Evolutionary conservation across 2,329 filamentous ascomycete genomes (phyloP).

Genomic region (Bipolaris cookei): DNA sequence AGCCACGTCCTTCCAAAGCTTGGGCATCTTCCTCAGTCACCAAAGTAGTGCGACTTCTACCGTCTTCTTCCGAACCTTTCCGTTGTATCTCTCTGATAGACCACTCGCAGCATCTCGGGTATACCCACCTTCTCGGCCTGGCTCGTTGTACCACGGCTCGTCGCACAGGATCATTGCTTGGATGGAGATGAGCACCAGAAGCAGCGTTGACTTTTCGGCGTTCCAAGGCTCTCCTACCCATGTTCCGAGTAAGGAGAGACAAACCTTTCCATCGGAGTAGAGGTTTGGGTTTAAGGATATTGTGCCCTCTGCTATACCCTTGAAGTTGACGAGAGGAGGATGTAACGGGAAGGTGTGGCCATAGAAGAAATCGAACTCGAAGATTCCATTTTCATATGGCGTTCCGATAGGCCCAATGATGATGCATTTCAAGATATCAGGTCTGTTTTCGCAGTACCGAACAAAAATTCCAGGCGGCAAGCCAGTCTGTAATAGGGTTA

Average conservation of each 20-base stretch:
- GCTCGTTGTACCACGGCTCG: slow-evolving; percentile 63
- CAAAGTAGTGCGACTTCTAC: slow-evolving; percentile 43
- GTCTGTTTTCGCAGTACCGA: slow-evolving; percentile 53
- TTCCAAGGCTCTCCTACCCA: slow-evolving; percentile 58
- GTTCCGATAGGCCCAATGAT: slow-evolving; percentile 59
- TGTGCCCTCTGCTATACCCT: slow-evolving; percentile 53
- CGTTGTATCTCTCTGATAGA: slow-evolving; percentile 38
- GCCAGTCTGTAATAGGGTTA: slow-evolving; percentile 54
- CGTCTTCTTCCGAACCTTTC: slow-evolving; percentile 32
- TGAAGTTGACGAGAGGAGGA: slow-evolving; percentile 54
- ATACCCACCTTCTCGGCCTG: slow-evolving; percentile 44
- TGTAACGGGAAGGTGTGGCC: slow-evolving; percentile 50
- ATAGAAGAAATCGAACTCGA: slow-evolving; percentile 62
- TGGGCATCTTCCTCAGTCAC: slow-evolving; percentile 36
- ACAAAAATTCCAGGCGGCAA: slow-evolving; percentile 61
- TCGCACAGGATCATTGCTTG: slow-evolving; percentile 64
- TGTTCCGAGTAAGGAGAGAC: slow-evolving; percentile 31
- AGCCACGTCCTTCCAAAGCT: slow-evolving; percentile 35
- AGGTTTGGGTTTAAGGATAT: slow-evolving; percentile 61
- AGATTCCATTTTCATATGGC: slow-evolving; percentile 62
- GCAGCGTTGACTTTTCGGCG: slow-evolving; percentile 55
- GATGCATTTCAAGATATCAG: slow-evolving; percentile 59
- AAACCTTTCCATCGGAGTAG: slow-evolving; percentile 55
- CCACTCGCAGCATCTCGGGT: neutral
- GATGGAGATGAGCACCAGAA: slow-evolving; percentile 62